phyloP scores from a whole-genome alignment of 164 flowering plant species.

The Litsea cubeba region DNA sequence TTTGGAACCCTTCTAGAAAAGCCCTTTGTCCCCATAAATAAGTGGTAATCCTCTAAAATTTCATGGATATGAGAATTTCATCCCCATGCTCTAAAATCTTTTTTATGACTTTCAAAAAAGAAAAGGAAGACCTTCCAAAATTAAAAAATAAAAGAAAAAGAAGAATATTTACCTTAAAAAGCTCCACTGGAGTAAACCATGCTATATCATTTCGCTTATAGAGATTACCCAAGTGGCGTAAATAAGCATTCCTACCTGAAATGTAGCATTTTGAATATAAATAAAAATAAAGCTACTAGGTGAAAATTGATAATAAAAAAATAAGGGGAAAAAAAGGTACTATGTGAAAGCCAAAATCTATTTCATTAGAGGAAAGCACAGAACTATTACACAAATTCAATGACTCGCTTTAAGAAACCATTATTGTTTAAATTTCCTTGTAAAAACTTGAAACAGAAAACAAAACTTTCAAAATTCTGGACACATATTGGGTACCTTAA shows the following conservation, averaged over 20 bases:
- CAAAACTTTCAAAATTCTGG: not conserved
- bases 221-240: constrained; percentile 58
- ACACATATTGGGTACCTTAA: not conserved
- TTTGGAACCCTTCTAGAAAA: too few relatives aligned
- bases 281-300: not conserved
- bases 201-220: constrained; percentile 73
- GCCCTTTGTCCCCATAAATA: too few relatives aligned
- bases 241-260: constrained; percentile 79
- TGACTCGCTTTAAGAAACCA: not conserved
- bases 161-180: constrained; percentile 69
- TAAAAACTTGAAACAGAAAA: not conserved
- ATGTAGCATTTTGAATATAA: not conserved
- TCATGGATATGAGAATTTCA: too few relatives aligned
- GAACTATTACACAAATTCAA: not conserved
- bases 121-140: too few relatives aligned
- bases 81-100: too few relatives aligned
- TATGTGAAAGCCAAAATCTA: constrained; percentile 7
- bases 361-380: not conserved
- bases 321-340: not conserved
- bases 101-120: too few relatives aligned
- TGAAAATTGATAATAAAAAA: not conserved
- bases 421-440: not conserved
- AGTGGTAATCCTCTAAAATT: too few relatives aligned
- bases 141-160: not conserved
- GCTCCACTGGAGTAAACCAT: constrained; percentile 99